Evolutionary conservation across 2,329 filamentous ascomycete genomes (phyloP).

Genomic region (Diplodia corticola): DNA sequence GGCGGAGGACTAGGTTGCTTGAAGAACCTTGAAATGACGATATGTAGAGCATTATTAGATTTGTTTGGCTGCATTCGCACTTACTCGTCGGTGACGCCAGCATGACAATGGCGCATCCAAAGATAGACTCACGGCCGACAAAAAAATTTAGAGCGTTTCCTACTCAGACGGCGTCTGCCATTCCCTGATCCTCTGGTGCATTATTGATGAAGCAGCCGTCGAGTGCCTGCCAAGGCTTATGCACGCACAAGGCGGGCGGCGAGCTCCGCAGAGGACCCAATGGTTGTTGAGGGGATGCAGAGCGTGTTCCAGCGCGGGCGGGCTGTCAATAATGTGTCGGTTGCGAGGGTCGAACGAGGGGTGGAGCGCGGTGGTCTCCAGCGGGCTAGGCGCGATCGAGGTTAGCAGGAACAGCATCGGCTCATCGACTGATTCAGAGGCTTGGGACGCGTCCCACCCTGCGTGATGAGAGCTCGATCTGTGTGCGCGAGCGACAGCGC

Average conservation of each 20-base stretch:
- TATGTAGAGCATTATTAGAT: slow-evolving; percentile 1
- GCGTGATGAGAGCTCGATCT: neutral
- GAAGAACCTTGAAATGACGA: neutral
- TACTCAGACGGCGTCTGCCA: neutral
- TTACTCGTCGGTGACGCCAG: slow-evolving; percentile 16
- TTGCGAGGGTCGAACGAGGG: slow-evolving; percentile 8
- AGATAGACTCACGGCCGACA: slow-evolving; percentile 1
- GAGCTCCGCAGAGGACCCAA: neutral
- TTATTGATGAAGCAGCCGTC: neutral
- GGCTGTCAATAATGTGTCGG: neutral
- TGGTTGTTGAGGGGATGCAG: neutral
- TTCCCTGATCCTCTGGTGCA: neutral
- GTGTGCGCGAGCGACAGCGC: neutral
- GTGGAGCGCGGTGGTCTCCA: slow-evolving; percentile 12
- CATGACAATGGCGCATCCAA: slow-evolving; percentile 16
- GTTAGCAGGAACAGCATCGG: neutral
- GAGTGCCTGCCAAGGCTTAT: slow-evolving; percentile 1
- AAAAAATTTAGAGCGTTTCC: neutral
- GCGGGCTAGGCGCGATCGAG: slow-evolving; percentile 9
- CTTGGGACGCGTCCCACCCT: neutral
- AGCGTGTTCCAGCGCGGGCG: neutral
- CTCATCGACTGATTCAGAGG: slow-evolving; percentile 14
- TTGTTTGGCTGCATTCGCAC: neutral
- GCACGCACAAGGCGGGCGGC: neutral
- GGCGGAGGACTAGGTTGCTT: neutral